These are phyloP conservation scores for Zangia roseola DNA, from an alignment of 768 basidiomycete genomes.

Conservation along the genomic window DNA sequence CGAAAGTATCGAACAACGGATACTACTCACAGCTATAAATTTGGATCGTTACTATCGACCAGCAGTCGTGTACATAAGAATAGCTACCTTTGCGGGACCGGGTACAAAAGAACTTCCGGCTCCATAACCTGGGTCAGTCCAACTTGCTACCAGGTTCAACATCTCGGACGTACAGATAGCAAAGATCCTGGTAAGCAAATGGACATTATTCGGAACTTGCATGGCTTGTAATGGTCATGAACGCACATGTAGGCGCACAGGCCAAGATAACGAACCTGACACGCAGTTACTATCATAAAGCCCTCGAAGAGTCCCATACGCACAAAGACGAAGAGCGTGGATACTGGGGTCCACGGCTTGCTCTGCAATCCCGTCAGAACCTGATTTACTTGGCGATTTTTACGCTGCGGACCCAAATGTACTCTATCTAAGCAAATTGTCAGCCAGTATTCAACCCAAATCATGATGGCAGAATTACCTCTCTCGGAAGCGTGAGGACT, in stretches of 20 bases:
- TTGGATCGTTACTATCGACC: background rate
- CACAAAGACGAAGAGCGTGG: background rate
- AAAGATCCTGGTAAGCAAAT: background rate
- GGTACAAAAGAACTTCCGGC: background rate
- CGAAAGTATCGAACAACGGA: background rate
- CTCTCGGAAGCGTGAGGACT: slow-evolving; percentile 4
- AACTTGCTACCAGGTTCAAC: background rate
- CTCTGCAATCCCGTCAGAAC: background rate
- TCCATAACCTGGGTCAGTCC: background rate
- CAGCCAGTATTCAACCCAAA: background rate
- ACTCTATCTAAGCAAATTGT: background rate
- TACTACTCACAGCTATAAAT: background rate
- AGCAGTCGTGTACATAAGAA: background rate
- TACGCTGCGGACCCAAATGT: slow-evolving; percentile 4
- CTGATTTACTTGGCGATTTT: background rate
- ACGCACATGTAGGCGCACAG: background rate
- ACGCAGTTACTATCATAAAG: too few species aligned
- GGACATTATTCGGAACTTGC: background rate
- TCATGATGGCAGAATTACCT: background rate
- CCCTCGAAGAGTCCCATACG: background rate
- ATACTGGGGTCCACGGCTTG: background rate
- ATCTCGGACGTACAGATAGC: background rate
- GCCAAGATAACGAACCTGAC: slow-evolving; percentile 5
- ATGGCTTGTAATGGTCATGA: background rate
- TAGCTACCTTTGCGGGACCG: background rate